Percentiles rank a stretch among this genome's conserved stretches.
phyloP scores from a whole-genome alignment of 495 filamentous ascomycete species.

The Sabuloglossum arenarium region DNA sequence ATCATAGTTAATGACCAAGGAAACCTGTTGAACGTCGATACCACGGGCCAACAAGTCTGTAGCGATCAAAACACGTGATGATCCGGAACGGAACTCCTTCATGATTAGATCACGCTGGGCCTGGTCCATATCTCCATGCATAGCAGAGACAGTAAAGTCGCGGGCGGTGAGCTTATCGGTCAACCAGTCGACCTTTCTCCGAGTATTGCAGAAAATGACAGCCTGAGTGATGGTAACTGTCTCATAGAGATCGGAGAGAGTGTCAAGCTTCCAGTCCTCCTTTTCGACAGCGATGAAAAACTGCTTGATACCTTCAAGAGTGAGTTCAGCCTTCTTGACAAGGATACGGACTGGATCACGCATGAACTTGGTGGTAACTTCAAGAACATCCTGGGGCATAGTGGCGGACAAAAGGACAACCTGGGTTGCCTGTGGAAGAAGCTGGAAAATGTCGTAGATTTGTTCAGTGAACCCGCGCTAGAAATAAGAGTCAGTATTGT shows the following conservation, averaged over 20 bases:
- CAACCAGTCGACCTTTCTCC: slow-evolving; percentile 98
- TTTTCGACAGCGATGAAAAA: slow-evolving; percentile 99
- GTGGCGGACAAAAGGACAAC: slow-evolving; percentile 96
- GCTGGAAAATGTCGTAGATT: slow-evolving; percentile 98
- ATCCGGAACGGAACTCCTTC: slow-evolving; percentile 95
- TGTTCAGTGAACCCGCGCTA: slow-evolving; percentile 96
- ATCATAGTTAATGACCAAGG: slow-evolving; percentile 99
- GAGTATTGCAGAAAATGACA: slow-evolving; percentile 99
- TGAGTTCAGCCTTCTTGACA: slow-evolving; percentile 99
- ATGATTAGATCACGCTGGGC: slow-evolving; percentile 95
- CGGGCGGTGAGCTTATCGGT: slow-evolving; percentile 96
- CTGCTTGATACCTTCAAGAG: slow-evolving; percentile 93
- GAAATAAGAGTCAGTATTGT: slow-evolving; percentile 17
- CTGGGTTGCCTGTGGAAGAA: slow-evolving; percentile 87
- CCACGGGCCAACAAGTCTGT: slow-evolving; percentile 95
- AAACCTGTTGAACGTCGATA: slow-evolving; percentile 98
- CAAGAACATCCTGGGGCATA: slow-evolving; percentile 90
- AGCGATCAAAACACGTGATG: slow-evolving; percentile 90
- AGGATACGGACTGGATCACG: slow-evolving; percentile 93
- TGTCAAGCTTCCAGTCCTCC: slow-evolving; percentile 99
- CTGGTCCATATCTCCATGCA: slow-evolving; percentile 99
- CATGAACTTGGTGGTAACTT: slow-evolving; percentile 99
- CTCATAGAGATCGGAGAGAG: slow-evolving; percentile 98
- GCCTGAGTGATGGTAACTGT: slow-evolving; percentile 97
- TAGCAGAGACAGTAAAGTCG: slow-evolving; percentile 94